Evolutionary conservation across 139 green algal species (phyloP), one percentile per base, ranked within the genome.

Genomic region (Dunaliella primolecta): DNA sequence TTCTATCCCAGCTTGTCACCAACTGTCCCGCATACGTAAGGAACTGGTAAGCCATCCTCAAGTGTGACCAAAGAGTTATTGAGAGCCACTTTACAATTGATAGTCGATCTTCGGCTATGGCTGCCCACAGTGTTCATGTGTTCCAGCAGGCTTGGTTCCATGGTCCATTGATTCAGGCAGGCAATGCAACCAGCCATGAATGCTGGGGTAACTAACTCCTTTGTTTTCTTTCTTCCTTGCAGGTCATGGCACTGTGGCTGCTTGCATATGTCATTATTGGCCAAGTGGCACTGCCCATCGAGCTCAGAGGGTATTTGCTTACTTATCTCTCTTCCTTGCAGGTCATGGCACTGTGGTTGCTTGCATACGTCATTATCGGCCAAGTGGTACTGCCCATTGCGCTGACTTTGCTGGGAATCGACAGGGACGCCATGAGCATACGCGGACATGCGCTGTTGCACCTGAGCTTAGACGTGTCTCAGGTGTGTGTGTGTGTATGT

Each of bases 161-260:
- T n/a, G n/a, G n/a, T n/a, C n/a, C 46, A 64, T 15, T 25, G 7
- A 64, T 15, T 25, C 46, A 64, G 7, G 15, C 46, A 64, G 7
- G 15, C 46, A 64, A 7, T 25, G 7, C 7, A 7, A 64, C 46
- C 46, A 64, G 15, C 46, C 46, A 64, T 64, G 46, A n/a, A n/a
- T n/a, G n/a, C n/a, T n/a, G n/a, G n/a, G n/a, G n/a, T n/a, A n/a
- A n/a, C n/a, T n/a, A n/a, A n/a, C n/a, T n/a, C n/a, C n/a, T n/a
- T n/a, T n/a, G n/a, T n/a, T n/a, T n/a, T n/a, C n/a, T n/a, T n/a
- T n/a, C n/a, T 74, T 74, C 21, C 56, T 3, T 83, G 78, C 78
- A 94, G 84, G 91, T 98, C 15, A 97, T 98, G 94, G 86, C 90
- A 31, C 55, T 97, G 1, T 98, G 96, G 96, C 88, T 98, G 64